These are phyloP conservation scores for Tetrahymena malaccensis DNA, from an alignment of 73 alveolate genomes.

Conservation along the genomic window DNA sequence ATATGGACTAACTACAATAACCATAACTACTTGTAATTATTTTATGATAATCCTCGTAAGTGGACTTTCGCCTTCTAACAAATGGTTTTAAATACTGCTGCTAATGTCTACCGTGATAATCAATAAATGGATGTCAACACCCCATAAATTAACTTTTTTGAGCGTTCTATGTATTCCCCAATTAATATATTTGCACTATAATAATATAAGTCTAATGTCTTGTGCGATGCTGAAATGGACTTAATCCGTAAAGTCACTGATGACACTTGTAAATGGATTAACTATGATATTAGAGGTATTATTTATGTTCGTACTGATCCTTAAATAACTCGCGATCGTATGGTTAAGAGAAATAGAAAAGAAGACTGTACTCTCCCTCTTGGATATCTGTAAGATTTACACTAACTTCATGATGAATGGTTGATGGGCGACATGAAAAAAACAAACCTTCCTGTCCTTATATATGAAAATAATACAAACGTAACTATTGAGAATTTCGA, in stretches of 20 bases:
- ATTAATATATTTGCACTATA: background rate
- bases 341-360: background rate
- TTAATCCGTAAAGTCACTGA: background rate
- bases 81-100: background rate
- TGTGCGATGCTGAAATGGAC: background rate
- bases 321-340: background rate
- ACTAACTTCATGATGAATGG: background rate
- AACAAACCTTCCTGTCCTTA: background rate
- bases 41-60: background rate
- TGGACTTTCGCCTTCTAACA: background rate
- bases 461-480: background rate
- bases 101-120: background rate
- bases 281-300: background rate
- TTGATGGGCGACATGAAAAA: background rate
- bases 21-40: background rate
- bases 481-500: background rate
- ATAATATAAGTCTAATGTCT: background rate
- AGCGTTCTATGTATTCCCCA: background rate
- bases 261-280: background rate
- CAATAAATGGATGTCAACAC: background rate
- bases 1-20: background rate
- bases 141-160: background rate
- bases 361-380: background rate
- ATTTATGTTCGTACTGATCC: background rate
- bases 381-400: background rate